Percentiles rank a stretch among this genome's conserved stretches.
phyloP scores from a whole-genome alignment of 345 rosid species.

The Salix exigua region DNA sequence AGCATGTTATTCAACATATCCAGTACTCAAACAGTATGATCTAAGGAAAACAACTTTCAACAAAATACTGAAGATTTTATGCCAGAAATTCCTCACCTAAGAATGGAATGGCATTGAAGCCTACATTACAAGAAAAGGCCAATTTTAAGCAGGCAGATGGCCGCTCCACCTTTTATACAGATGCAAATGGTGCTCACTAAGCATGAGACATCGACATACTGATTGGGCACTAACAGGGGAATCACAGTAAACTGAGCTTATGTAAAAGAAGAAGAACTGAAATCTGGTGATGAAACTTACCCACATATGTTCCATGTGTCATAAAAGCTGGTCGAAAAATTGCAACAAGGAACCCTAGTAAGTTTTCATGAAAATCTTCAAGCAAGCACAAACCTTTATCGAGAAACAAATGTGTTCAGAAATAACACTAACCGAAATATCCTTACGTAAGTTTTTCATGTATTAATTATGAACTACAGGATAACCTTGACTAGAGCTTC shows the following conservation, averaged over 20 bases:
- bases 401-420: neutral
- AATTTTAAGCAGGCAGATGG: neutral
- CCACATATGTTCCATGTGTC: slow-evolving; percentile 7
- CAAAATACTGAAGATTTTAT: too few species aligned
- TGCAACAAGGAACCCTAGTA: slow-evolving; percentile 5
- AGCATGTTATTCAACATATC: too few species aligned
- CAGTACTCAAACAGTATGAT: too few species aligned
- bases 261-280: neutral
- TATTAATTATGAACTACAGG: neutral
- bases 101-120: neutral
- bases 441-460: neutral
- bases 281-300: neutral
- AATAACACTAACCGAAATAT: neutral
- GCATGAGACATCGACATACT: neutral
- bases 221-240: neutral
- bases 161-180: neutral
- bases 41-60: neutral
- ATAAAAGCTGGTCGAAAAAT: slow-evolving; percentile 4
- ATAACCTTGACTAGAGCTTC: slow-evolving; percentile 12
- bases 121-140: neutral
- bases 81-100: neutral
- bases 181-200: neutral
- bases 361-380: slow-evolving; percentile 8
- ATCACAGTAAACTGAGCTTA: neutral
- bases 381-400: slow-evolving; percentile 4